Percentiles rank a stretch among this genome's conserved stretches.
phyloP scores from a whole-genome alignment of 1,284 basidiomycete genomes.

The Sporisorium graminicola region DNA sequence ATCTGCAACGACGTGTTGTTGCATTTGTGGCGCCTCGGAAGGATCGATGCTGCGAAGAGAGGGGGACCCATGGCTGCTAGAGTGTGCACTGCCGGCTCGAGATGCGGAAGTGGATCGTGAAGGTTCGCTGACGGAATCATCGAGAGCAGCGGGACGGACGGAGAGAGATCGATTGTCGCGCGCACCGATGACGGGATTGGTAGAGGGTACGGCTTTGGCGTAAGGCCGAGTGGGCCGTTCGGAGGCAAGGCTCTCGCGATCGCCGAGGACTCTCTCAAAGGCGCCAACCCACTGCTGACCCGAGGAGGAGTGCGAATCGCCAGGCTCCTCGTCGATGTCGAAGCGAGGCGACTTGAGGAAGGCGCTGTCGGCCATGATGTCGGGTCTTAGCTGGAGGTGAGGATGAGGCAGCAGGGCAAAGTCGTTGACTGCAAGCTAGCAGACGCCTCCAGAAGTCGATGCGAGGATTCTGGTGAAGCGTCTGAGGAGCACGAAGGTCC shows the following conservation, averaged over 20 bases:
- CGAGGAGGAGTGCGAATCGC: constrained; percentile 31
- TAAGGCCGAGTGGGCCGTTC: constrained; percentile 29
- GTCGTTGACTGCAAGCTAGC: background rate
- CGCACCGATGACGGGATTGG: constrained; percentile 42
- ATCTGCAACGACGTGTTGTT: constrained; percentile 5
- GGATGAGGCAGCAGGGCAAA: background rate
- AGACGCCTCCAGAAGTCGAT: background rate
- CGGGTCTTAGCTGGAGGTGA: too few relatives aligned
- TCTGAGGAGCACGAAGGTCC: constrained; percentile 24
- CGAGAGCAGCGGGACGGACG: constrained; percentile 9
- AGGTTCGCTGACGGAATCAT: constrained; percentile 20
- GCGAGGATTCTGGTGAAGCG: background rate
- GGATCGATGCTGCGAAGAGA: constrained; percentile 16
- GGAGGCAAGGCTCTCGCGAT: constrained; percentile 48
- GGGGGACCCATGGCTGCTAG: constrained; percentile 36
- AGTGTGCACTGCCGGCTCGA: constrained; percentile 35
- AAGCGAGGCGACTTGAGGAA: constrained; percentile 44
- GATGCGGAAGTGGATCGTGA: constrained; percentile 24
- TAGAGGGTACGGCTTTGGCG: constrained; percentile 29
- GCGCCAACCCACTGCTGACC: constrained; percentile 60
- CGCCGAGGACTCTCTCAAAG: constrained; percentile 65
- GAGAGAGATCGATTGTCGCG: constrained; percentile 24
- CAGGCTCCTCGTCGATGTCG: constrained; percentile 54
- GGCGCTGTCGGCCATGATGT: constrained; percentile 37
- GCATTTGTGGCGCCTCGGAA: background rate